Evolutionary conservation across 148 eudicot species (phyloP).

Genomic region (Simmondsia chinensis): DNA sequence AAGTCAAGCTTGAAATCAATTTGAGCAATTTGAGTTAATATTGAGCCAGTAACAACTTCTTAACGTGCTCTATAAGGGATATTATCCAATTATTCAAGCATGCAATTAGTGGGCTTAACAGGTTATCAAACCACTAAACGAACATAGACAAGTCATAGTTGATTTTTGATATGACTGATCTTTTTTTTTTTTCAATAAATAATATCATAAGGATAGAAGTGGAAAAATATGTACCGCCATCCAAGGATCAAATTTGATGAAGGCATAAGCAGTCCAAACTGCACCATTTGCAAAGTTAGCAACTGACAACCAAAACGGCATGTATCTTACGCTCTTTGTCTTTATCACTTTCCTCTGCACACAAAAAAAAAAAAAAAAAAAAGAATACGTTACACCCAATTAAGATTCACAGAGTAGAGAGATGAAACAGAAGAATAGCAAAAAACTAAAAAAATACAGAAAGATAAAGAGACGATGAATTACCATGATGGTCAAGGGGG

Average conservation of each 20-base stretch:
- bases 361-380: not conserved
- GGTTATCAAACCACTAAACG: no score
- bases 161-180: no score
- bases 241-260: slow-evolving; percentile 44
- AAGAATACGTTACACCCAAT: not conserved
- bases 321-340: slow-evolving; percentile 79
- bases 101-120: no score
- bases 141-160: no score
- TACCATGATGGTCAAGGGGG: slow-evolving; percentile 80
- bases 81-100: no score
- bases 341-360: slow-evolving; percentile 39
- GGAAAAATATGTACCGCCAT: slow-evolving; percentile 32
- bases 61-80: no score
- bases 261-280: slow-evolving; percentile 50
- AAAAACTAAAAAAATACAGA: not conserved
- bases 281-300: slow-evolving; percentile 55
- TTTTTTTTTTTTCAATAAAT: no score
- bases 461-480: not conserved
- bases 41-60: no score
- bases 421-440: not conserved
- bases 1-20: no score
- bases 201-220: not conserved
- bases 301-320: slow-evolving; percentile 69
- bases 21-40: no score
- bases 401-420: not conserved